Conservation (phyloP, 768 basidiomycete species). For the Porphyrellus cyaneotinctus region DNA sequence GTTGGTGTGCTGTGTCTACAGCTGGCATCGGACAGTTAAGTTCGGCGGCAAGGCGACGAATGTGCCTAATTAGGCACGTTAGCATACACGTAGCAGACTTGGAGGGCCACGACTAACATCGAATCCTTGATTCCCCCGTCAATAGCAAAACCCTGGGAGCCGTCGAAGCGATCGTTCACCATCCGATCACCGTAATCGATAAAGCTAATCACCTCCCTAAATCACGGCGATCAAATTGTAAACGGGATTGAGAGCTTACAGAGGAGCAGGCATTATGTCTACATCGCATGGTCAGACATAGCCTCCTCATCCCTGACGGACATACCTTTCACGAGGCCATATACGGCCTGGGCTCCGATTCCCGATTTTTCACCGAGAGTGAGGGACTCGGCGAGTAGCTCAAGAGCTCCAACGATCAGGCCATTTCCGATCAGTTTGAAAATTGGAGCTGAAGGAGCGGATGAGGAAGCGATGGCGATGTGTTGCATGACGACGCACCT, state of each 20-base stretch:
- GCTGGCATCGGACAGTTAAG: conserved; percentile 67
- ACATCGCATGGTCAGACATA: conserved; percentile 16
- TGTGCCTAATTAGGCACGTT: conserved; percentile 42
- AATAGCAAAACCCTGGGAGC: conserved; percentile 68
- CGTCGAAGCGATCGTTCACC: conserved; percentile 70
- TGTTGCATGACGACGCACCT: conserved; percentile 38
- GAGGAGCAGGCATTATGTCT: conserved; percentile 70
- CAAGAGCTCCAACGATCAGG: conserved; percentile 71
- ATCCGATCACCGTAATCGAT: conserved; percentile 64
- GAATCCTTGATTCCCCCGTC: conserved; percentile 90
- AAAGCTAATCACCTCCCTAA: conserved; percentile 34
- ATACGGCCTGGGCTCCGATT: conserved; percentile 59
- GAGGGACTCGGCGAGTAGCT: conserved; percentile 77
- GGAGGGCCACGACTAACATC: conserved; percentile 36
- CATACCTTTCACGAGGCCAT: conserved; percentile 55
- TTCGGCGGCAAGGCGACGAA: conserved; percentile 64
- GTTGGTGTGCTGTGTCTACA: conserved; percentile 69
- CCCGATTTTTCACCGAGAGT: conserved; percentile 85
- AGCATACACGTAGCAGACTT: background rate
- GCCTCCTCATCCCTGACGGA: background rate
- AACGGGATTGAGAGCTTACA: conserved; percentile 32
- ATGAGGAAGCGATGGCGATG: background rate
- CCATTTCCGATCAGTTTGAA: conserved; percentile 82
- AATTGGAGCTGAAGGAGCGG: conserved; percentile 46
- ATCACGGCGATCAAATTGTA: background rate